Base-by-base conservation (phyloP, 192 early-diverging fungal species). In the Geranomyces variabilis region DNA sequence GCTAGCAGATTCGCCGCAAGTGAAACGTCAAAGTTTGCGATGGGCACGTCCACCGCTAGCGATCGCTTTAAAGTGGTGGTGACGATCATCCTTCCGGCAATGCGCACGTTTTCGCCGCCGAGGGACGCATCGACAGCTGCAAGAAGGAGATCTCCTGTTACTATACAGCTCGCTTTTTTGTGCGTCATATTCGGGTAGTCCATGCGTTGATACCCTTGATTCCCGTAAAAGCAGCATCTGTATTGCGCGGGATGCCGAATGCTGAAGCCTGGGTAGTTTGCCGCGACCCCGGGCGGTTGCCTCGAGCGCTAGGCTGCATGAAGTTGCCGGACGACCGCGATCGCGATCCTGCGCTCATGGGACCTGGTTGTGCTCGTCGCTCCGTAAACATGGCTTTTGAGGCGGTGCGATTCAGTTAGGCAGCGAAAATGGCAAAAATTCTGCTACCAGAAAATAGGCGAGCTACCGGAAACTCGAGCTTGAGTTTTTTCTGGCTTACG, bases 51-150 rank as follows among this genome's bases (percentile, higher is more conserved):
- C 28, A 88, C 61, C 9, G 79, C 78, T 19, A 88, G 67, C 36
- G 78, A 78, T 64, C 80, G 70, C 31, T 81, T 76, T 10, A 88
- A 74, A 0, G 78, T 75, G 28, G 79, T 76, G 9, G 76, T 74
- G 43, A 88, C 79, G 30, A 85, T 75, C 21, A 80, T 59, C 43
- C 84, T 67, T 28, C 79, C 75, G 4, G 84, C 86, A 31, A 88
- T 77, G 14, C 81, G 74, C 30, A 85, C 74, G 68, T 87, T 85
- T 13, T 48, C 44, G 0, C 83, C 83, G 5, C 76, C 75, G 19
- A 83, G 65, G 17, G 80, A 83, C 8, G 77, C 75, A 66, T 88
- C 86, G 41, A 63, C 34, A 14, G 74, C 84, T 86, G 61, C 17
- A 15, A 70, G 8, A 5, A 31, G 28, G 19, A n/a, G 15, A 26